Percentiles rank a stretch among this genome's conserved stretches.
These are phyloP conservation scores for Elsinoe batatas DNA, from an alignment of 2,329 filamentous ascomycete genomes.

Conservation along the genomic window DNA sequence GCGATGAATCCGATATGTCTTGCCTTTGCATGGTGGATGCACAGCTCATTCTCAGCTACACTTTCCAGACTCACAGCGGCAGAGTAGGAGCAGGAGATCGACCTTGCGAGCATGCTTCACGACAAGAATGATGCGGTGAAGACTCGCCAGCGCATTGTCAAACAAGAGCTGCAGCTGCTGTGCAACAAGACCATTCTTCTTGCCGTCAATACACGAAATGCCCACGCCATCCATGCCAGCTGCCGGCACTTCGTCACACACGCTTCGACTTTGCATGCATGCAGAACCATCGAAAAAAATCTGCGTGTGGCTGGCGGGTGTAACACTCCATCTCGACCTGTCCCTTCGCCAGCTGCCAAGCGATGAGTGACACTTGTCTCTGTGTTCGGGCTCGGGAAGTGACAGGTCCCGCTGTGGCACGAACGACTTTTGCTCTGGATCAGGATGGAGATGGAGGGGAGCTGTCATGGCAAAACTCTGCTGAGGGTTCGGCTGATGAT, in stretches of 20 bases:
- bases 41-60: neutral
- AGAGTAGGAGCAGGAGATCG: too few relatives aligned
- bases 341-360: neutral
- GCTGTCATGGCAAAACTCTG: constrained; percentile 1
- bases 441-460: neutral
- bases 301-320: neutral
- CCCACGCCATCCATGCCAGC: neutral
- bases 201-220: neutral
- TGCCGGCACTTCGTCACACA: neutral
- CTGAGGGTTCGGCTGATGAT: neutral
- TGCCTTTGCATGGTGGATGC: neutral
- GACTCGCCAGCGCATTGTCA: neutral
- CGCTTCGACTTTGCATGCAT: too few relatives aligned
- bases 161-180: neutral
- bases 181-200: neutral
- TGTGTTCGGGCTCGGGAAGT: neutral
- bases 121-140: neutral
- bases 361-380: neutral
- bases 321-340: neutral
- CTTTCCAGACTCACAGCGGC: too few relatives aligned
- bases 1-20: neutral
- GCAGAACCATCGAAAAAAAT: too few relatives aligned
- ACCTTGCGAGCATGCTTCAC: too few relatives aligned
- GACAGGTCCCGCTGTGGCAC: neutral
- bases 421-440: neutral